These are phyloP conservation scores for Tricholoma flavovirens DNA, from an alignment of 768 basidiomycete species.

Conservation along the genomic window DNA sequence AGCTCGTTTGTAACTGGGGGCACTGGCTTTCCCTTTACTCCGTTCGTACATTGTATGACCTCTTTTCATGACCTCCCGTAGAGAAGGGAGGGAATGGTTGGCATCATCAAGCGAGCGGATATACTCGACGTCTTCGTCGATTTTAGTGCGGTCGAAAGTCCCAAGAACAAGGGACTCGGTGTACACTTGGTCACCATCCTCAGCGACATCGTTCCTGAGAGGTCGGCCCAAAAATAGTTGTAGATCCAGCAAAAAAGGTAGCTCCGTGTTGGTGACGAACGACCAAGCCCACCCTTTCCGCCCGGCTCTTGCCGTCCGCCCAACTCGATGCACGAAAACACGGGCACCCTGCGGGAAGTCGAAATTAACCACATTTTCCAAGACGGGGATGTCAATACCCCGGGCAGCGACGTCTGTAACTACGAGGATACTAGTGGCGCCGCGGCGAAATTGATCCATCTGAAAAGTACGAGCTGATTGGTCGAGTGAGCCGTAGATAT, in stretches of 20 bases:
- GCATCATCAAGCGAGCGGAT: constrained; percentile 57
- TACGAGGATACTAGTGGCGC: constrained; percentile 76
- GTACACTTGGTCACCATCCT: constrained; percentile 54
- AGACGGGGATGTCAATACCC: constrained; percentile 94
- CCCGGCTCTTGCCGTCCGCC: constrained; percentile 93
- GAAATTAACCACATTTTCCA: constrained; percentile 97
- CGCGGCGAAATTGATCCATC: constrained; percentile 85
- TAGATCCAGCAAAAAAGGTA: constrained; percentile 88
- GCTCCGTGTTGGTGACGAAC: constrained; percentile 78
- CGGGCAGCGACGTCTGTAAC: constrained; percentile 98
- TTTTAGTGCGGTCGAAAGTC: constrained; percentile 67
- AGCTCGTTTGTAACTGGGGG: constrained; percentile 79
- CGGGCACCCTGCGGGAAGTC: constrained; percentile 94
- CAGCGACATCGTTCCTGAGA: constrained; percentile 46
- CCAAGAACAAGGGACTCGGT: constrained; percentile 75
- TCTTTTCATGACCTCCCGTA: constrained; percentile 80
- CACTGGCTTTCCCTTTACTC: constrained; percentile 85
- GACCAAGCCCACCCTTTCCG: constrained; percentile 96
- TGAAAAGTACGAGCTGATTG: constrained; percentile 85
- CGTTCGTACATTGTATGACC: constrained; percentile 94
- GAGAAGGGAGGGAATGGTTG: constrained; percentile 55
- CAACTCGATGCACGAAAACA: constrained; percentile 95
- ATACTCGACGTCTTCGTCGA: constrained; percentile 85
- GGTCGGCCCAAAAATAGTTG: constrained; percentile 89
- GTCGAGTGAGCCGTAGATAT: constrained; percentile 94